Conservation (phyloP, 2,329 filamentous ascomycete species). For the Fusarium veterinarium region DNA sequence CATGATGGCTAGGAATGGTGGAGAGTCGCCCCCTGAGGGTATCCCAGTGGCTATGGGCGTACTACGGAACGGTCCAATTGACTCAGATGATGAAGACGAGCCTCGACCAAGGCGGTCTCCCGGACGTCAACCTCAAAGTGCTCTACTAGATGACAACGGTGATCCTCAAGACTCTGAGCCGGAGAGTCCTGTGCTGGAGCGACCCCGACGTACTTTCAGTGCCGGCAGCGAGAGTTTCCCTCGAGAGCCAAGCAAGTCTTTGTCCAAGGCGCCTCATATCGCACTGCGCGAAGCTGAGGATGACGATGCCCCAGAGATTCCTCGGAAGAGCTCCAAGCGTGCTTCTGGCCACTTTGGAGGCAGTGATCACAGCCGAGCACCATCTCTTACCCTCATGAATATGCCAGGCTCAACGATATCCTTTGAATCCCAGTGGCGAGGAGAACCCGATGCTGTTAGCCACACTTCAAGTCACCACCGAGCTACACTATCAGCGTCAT, state of each 20-base stretch:
- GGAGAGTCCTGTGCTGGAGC: constrained; percentile 49
- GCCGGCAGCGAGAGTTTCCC: constrained; percentile 57
- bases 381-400: constrained; percentile 51
- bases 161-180: constrained; percentile 59
- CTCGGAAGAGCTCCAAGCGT: constrained; percentile 79
- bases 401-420: constrained; percentile 40
- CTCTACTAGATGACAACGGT: constrained; percentile 60
- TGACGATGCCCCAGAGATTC: constrained; percentile 66
- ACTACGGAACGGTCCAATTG: constrained; percentile 69
- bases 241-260: constrained; percentile 34
- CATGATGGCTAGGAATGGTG: constrained; percentile 68
- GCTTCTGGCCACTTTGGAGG: constrained; percentile 55
- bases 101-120: constrained; percentile 42
- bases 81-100: constrained; percentile 69
- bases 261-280: constrained; percentile 37
- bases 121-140: constrained; percentile 45
- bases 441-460: constrained; percentile 37
- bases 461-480: constrained; percentile 39
- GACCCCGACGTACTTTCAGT: constrained; percentile 46
- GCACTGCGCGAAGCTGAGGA: constrained; percentile 44
- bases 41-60: constrained; percentile 73
- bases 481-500: constrained; percentile 42
- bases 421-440: constrained; percentile 35
- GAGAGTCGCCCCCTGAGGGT: constrained; percentile 75
- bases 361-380: constrained; percentile 44